These are phyloP conservation scores for Trichoderma gracile DNA, from an alignment of 2,329 filamentous ascomycete species.

Conservation along the genomic window DNA sequence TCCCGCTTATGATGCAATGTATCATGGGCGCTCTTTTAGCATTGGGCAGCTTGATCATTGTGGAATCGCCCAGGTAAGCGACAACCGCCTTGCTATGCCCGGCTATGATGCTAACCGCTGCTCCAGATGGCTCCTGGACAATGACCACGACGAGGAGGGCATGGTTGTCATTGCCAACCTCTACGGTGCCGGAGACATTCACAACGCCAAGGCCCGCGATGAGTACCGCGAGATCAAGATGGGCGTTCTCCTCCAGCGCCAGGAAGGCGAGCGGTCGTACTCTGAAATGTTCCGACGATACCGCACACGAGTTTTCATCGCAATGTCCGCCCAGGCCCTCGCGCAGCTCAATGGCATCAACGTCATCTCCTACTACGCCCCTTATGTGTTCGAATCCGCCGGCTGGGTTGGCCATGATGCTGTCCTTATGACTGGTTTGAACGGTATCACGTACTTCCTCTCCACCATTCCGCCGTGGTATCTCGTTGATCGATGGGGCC, in stretches of 20 bases:
- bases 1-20: slow-evolving; percentile 90
- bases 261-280: slow-evolving; percentile 93
- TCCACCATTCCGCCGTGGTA: slow-evolving; percentile 98
- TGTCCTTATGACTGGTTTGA: slow-evolving; percentile 96
- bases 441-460: slow-evolving; percentile 82
- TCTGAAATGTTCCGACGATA: slow-evolving; percentile 93
- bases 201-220: slow-evolving; percentile 86
- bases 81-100: neutral
- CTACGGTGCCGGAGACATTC: slow-evolving; percentile 93
- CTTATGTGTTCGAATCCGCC: slow-evolving; percentile 92
- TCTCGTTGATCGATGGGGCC: slow-evolving; percentile 87
- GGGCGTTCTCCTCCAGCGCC: slow-evolving; percentile 87
- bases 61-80: slow-evolving; percentile 85
- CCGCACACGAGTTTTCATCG: slow-evolving; percentile 89
- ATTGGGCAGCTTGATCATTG: slow-evolving; percentile 85
- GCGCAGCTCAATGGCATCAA: slow-evolving; percentile 99
- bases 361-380: slow-evolving; percentile 98
- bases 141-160: slow-evolving; percentile 96
- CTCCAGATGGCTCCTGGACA: slow-evolving; percentile 88
- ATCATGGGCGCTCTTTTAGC: slow-evolving; percentile 87
- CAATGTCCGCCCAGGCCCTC: slow-evolving; percentile 95
- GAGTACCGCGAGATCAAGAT: slow-evolving; percentile 99
- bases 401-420: slow-evolving; percentile 92
- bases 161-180: slow-evolving; percentile 98
- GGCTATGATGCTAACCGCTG: neutral